phyloP scores from a whole-genome alignment of 2,329 filamentous ascomycete genomes.

The Ophiostoma triangulosporum region DNA sequence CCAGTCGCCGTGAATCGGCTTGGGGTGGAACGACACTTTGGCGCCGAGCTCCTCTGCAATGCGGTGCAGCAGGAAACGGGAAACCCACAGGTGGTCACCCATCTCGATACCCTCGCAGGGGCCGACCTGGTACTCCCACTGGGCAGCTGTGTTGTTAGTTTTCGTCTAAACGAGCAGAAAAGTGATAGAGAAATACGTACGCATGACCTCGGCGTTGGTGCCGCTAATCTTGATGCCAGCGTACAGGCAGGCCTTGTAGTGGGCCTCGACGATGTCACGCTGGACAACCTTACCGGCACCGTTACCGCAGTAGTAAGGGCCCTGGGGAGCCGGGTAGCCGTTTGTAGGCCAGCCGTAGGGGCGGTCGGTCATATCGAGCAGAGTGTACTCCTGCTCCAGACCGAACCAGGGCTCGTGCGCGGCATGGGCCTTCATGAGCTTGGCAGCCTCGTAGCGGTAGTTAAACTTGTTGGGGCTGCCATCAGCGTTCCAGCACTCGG shows the following conservation, averaged over 20 bases:
- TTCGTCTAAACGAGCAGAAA: too few relatives aligned
- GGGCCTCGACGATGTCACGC: constrained; percentile 92
- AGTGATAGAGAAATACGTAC: constrained; percentile 4
- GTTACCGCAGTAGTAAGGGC: constrained; percentile 96
- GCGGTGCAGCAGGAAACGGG: constrained; percentile 61
- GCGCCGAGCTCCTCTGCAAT: constrained; percentile 94
- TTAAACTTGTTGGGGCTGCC: constrained; percentile 98
- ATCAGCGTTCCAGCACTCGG: constrained; percentile 89
- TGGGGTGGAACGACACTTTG: constrained; percentile 89
- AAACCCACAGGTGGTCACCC: constrained; percentile 94
- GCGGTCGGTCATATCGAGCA: constrained; percentile 72
- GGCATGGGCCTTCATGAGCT: constrained; percentile 80
- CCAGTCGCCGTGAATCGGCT: constrained; percentile 90
- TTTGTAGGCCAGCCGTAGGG: constrained; percentile 86
- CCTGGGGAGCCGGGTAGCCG: constrained; percentile 84
- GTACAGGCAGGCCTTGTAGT: constrained; percentile 61
- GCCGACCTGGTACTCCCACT: constrained; percentile 18
- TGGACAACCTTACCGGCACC: constrained; percentile 94
- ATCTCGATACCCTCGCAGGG: constrained; percentile 27
- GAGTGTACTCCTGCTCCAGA: constrained; percentile 94
- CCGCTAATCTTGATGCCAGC: constrained; percentile 87
- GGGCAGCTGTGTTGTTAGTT: constrained; percentile 9
- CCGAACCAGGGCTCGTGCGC: constrained; percentile 90
- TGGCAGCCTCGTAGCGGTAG: constrained; percentile 81
- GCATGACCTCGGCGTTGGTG: constrained; percentile 97